Conservation (phyloP, 192 early-diverging fungal genomes). For the Dispira parvispora region DNA sequence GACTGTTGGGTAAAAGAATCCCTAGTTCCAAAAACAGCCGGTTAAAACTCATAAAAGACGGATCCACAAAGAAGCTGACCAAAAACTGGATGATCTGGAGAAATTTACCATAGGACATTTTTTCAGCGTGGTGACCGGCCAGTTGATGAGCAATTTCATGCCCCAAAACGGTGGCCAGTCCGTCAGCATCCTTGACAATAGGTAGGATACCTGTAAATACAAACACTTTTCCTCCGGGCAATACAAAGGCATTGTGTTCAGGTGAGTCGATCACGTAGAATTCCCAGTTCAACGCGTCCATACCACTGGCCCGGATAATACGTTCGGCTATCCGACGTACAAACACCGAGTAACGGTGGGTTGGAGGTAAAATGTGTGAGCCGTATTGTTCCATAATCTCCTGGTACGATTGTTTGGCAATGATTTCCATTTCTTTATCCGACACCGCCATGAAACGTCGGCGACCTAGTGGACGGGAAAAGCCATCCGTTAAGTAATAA, state of each 20-base stretch:
- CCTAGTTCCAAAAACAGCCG: constrained; percentile 48
- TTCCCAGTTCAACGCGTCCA: constrained; percentile 71
- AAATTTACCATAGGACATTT: constrained; percentile 58
- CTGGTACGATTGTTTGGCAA: constrained; percentile 54
- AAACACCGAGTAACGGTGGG: constrained; percentile 38
- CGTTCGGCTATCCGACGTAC: constrained; percentile 53
- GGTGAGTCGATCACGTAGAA: constrained; percentile 72
- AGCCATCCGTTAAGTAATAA: no score
- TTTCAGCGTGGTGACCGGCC: constrained; percentile 82
- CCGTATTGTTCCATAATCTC: constrained; percentile 49
- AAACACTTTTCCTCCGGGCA: constrained; percentile 92
- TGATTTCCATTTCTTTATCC: constrained; percentile 15
- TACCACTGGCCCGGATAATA: constrained; percentile 46
- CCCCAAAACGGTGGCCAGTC: constrained; percentile 81
- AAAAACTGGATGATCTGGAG: constrained; percentile 37
- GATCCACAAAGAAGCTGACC: constrained; percentile 49
- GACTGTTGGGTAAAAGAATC: constrained; percentile 69
- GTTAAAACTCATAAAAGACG: constrained; percentile 33
- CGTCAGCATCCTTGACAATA: constrained; percentile 60
- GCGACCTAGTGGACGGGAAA: constrained; percentile 10
- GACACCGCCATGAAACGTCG: constrained; percentile 27
- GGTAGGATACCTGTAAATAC: constrained; percentile 90
- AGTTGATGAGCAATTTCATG: constrained; percentile 92
- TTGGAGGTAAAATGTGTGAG: constrained; percentile 44
- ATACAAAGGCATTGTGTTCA: constrained; percentile 84